Evolutionary conservation across 805 yeast species (phyloP), one percentile per base, ranked within the genome.

Genomic region (Metschnikowia cerradonensis): DNA sequence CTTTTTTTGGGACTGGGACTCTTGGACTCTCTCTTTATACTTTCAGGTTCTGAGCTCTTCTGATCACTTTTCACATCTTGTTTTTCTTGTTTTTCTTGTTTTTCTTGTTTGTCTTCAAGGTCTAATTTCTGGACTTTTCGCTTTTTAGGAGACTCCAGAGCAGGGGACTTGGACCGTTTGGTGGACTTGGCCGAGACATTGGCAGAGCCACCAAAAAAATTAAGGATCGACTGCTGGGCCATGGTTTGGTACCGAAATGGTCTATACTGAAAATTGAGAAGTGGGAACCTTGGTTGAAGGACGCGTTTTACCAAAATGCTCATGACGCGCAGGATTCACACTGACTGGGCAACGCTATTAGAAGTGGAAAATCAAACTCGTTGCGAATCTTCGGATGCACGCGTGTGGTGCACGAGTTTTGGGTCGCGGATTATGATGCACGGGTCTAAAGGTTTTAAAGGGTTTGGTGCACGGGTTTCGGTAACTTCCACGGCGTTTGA

Each of bases 221-320:
- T 48, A 14, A 57, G 39, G 32, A 57, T 57, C 15, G 59, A 56
- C 30, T 54, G 59, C 37, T 57, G 61, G 15, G 51, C 53, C 61
- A 57, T 57, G 11, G 26, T 19, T 19, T 15, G 17, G 34, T 19
- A 22, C n/a, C 39, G 36, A 3, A 35, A 15, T 15, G 31, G 34
- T 19, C 8, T 35, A 8, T 22, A 15, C 23, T 17, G 40, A 35
- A 17, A 23, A 26, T 23, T 34, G 34, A 35, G 41, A 11, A 44
- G 47, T 3, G 47, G 47, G 7, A 19, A 34, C 14, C 41, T 45
- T 31, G 33, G 22, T 6, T 22, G 33, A 17, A 45, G 42, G 30
- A 31, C 48, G 48, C 48, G 48, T 45, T 31, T 45, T 14, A 31
- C 48, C 41, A 30, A 26, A 37, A 37, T 20, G 20, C 35, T 14